Base-by-base conservation (phyloP, 2,329 filamentous ascomycete species). In the Pseudodiploospora longispora region DNA sequence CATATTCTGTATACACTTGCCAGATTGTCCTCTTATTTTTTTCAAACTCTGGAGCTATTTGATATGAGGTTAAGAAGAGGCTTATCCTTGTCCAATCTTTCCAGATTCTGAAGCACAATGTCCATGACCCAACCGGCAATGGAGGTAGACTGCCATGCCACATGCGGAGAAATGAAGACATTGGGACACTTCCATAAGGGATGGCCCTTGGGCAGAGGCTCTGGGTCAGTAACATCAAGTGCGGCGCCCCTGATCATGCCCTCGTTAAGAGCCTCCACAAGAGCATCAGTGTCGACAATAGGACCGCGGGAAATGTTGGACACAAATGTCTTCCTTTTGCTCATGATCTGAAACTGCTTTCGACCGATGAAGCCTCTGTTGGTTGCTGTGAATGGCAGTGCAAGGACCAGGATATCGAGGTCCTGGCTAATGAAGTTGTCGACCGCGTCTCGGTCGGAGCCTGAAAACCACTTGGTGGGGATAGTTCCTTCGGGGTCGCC, bases 211-310 rank as follows among this genome's bases (percentile, higher is more conserved):
- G 83, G 82, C 48, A 88, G 57, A 0, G 84, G 84, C 58, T 88
- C 84, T 0, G 83, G 83, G 49, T 87, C 82, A 2, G 83, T 80
- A 1, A 87, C 84, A 58, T 87, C 83, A 29, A 87, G 59, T 3
- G 82, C 82, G 0, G 83, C 83, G 8, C 83, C 83, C 10, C 66
- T 38, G 36, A 65, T 59, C 42, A 56, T 55, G 10, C 56, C 62
- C 4, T 52, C 46, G 28, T 64, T 55, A 6, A 87, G 61, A 0
- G 81, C 78, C 3, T 66, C 66, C 8, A 85, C 66, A 32, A 87
- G 60, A 0, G 76, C 80, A 7, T 70, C 58, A 0, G 60, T 59
- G 35, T 69, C 55, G 27, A 71, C 52, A n/a, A 69, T 53, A 10
- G 55, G 45, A 1, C 66, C 83, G 5, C 83, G 71, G 0, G 79